These are phyloP conservation scores for Penicillium sp. DNA, from an alignment of 2,329 filamentous ascomycete species.

Conservation along the genomic window DNA sequence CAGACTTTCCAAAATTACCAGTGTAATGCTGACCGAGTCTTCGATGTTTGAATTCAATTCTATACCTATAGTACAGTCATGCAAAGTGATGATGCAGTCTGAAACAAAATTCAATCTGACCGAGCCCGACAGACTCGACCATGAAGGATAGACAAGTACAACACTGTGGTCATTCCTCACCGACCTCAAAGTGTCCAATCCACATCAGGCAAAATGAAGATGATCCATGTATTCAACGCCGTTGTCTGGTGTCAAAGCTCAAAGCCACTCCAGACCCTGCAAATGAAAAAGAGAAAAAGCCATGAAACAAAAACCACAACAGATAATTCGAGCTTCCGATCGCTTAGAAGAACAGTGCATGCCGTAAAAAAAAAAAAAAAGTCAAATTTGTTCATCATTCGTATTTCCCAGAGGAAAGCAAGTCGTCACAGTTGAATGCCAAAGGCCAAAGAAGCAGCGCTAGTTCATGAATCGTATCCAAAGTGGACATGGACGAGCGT, in stretches of 20 bases:
- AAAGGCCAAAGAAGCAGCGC: slow-evolving; percentile 21
- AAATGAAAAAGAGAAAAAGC: slow-evolving; percentile 11
- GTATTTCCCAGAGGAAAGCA: slow-evolving; percentile 17
- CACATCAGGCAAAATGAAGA: background rate
- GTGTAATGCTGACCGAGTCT: background rate
- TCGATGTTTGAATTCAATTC: slow-evolving; percentile 6
- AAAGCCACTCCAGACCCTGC: slow-evolving; percentile 4
- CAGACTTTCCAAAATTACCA: no score
- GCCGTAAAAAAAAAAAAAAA: slow-evolving; percentile 5
- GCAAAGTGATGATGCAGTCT: slow-evolving; percentile 20
- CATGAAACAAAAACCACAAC: slow-evolving; percentile 9
- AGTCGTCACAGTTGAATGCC: slow-evolving; percentile 25
- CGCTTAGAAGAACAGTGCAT: slow-evolving; percentile 17
- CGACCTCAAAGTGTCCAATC: background rate
- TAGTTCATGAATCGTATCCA: slow-evolving; percentile 34
- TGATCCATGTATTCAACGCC: slow-evolving; percentile 24
- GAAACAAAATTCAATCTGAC: slow-evolving; percentile 14
- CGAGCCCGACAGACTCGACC: slow-evolving; percentile 3
- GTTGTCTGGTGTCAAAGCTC: slow-evolving; percentile 10
- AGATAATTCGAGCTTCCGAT: background rate
- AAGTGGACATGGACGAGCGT: slow-evolving; percentile 3
- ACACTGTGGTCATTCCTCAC: background rate
- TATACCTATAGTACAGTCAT: slow-evolving; percentile 29
- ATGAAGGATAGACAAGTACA: background rate
- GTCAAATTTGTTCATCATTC: slow-evolving; percentile 22